Evolutionary conservation across 148 eudicot genomes (phyloP).

Genomic region (Vaccinium darrowii): DNA sequence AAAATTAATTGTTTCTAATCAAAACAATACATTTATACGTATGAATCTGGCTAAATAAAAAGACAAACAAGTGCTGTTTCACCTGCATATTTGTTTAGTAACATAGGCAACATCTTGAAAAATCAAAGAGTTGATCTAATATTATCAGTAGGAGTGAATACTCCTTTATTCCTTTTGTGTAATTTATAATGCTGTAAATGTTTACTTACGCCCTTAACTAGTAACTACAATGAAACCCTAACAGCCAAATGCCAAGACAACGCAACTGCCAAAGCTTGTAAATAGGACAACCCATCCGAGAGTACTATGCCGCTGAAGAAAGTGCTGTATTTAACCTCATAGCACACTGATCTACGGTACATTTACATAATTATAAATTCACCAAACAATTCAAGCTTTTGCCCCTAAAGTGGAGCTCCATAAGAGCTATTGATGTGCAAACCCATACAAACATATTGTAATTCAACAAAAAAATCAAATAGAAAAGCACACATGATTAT

Average conservation of each 20-base stretch:
- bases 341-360: neutral
- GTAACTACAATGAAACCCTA: neutral
- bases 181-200: neutral
- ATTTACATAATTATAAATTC: neutral
- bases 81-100: neutral
- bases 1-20: neutral
- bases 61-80: neutral
- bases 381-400: neutral
- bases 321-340: neutral
- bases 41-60: neutral
- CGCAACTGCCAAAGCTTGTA: neutral
- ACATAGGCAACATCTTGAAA: neutral
- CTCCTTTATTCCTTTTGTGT: neutral
- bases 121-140: neutral
- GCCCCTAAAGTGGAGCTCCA: neutral
- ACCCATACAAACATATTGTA: neutral
- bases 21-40: neutral
- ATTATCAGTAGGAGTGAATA: neutral
- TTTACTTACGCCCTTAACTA: neutral
- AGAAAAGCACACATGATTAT: neutral
- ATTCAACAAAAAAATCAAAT: neutral
- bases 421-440: neutral
- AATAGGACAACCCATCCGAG: neutral
- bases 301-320: neutral
- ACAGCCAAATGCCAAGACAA: neutral